These are phyloP conservation scores for Neurospora pannonica DNA, from an alignment of 495 filamentous ascomycete species.

Conservation along the genomic window DNA sequence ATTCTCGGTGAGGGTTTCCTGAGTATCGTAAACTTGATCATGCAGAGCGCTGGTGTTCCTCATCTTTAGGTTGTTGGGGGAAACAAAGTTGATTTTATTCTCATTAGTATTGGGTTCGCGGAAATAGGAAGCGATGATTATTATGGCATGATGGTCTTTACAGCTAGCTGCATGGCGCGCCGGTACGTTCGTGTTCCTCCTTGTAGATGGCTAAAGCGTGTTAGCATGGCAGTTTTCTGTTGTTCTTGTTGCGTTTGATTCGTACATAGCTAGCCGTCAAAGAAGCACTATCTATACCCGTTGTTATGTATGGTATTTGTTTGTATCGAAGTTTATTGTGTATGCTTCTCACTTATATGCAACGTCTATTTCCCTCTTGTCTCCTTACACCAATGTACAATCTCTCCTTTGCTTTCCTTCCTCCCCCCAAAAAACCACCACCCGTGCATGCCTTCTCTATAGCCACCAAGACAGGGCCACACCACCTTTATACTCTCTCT, in stretches of 20 bases:
- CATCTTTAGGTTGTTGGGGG: conserved; percentile 44
- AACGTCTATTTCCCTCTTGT: background rate
- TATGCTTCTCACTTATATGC: background rate
- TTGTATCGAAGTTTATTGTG: background rate
- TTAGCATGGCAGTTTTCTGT: background rate
- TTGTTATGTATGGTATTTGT: background rate
- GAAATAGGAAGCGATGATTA: background rate
- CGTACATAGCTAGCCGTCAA: background rate
- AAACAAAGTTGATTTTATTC: background rate
- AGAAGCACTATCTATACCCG: background rate
- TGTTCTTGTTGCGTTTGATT: background rate
- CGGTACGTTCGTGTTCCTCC: background rate
- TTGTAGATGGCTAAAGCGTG: background rate
- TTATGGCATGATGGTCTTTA: background rate
- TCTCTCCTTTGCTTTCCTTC: background rate
- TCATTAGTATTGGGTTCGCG: background rate
- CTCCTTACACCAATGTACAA: background rate
- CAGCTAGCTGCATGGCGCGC: background rate
- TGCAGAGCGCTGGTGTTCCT: conserved; percentile 72
- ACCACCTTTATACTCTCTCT: background rate
- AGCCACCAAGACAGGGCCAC: background rate
- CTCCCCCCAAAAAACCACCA: background rate
- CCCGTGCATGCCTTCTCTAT: background rate
- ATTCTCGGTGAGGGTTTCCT: conserved; percentile 91
- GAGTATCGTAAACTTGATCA: conserved; percentile 80